Evolutionary conservation across 305 asterid species (phyloP), one percentile per base, ranked within the genome.

Genomic region (Petunia hybrid): DNA sequence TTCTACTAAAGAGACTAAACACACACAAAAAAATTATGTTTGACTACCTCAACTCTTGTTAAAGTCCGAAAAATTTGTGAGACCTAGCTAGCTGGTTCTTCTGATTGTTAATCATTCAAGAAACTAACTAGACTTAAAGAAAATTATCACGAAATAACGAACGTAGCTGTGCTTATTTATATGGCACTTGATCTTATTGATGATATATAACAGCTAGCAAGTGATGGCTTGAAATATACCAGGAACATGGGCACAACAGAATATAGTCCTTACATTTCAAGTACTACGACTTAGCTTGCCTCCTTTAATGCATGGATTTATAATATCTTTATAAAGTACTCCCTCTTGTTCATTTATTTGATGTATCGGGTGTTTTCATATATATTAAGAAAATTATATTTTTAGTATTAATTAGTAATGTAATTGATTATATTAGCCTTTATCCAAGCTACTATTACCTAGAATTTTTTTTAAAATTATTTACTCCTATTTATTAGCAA

Each of bases 41-140:
- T 71, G 43, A 46, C 61, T 10, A 31, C 2, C n/a, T 71, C 43
- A 71, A 71, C 9, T 71, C 8, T 71, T 71, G 61, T 31, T 71
- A 43, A 71, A 71, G 77, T 46, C 41, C 9, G 9, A 22, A 22
- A 45, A 45, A n/a, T n/a, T 12, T 4, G 8, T 43, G 42, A 70
- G 76, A 69, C n/a, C 2, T 16, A 45, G 40, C 2, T 16, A 45
- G 76, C 41, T 43, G 59, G 22, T n/a, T n/a, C n/a, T n/a, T n/a
- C n/a, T n/a, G n/a, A 70, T 45, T 22, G 2, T 48, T 48, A 22
- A 70, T 9, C n/a, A 64, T 38, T 63, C 22, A 0, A 61, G 67
- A 46, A 68, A 22, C 57, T 43, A 69, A 35, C 76, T 22, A 22
- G 31, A 69, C 9, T 68, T 69, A 4, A 8, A 70, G 42, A 46